Evolutionary conservation across 768 basidiomycete species (phyloP), one percentile per base, ranked within the genome.

Genomic region (Termitomyces sp.): DNA sequence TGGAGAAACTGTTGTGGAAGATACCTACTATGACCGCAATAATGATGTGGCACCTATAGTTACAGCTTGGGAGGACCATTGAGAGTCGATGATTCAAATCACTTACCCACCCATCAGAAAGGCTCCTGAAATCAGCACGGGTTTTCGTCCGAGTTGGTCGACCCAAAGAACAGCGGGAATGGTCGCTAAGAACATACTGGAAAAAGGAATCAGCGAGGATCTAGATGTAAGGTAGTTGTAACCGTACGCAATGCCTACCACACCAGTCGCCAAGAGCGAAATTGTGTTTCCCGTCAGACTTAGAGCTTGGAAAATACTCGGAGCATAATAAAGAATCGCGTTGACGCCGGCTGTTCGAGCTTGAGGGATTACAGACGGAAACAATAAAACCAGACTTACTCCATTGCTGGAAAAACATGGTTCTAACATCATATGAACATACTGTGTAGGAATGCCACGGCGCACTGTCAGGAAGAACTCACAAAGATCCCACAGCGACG

Each of bases 361-460:
- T 17, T 28, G 28, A 51, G 28, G 26, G 24, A 37, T 14, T 10
- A 22, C 22, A 17, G 38, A 11, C 19, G 26, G n/a, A 24, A 5
- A 3, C 5, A 50, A 28, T 30, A 38, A 26, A 17, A 49, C 12
- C 37, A 3, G 5, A 65, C 70, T 55, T 55, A 66, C 87, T 88
- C 87, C 87, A 90, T 69, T 90, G 88, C 65, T 90, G 88, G 75
- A 87, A 90, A 72, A 84, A 86, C 87, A 85, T 92, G 41, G 74
- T 82, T 58, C 80, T 81, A 51, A 5, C 45, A 22, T 44, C 17
- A 14, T 26, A 21, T 62, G 44, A 64, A 45, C 28, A 6, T 26
- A 28, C 12, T n/a, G 28, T 22, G 6, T 37, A 22, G 35, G 19
- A 19, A 11, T 38, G 15, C 7, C 17, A 14, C 34, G 9, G 30